Percentiles rank a stretch among this genome's conserved stretches.
phyloP scores from a whole-genome alignment of 2,329 filamentous ascomycete species.

The Zymoseptoria pseudotritici region DNA sequence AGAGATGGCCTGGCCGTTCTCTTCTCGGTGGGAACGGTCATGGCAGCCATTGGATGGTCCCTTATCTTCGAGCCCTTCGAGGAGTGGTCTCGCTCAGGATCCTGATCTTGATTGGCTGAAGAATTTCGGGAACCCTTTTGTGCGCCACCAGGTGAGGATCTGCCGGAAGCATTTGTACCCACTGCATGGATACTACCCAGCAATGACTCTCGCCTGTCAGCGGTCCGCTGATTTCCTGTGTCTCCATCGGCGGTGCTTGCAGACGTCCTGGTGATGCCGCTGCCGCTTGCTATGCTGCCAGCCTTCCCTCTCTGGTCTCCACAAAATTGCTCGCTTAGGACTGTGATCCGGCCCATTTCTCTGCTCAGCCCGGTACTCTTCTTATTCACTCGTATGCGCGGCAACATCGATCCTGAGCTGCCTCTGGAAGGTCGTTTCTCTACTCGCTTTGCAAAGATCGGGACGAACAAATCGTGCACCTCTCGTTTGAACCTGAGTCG shows the following conservation, averaged over 20 bases:
- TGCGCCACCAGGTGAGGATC: not conserved
- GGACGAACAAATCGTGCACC: constrained; percentile 41
- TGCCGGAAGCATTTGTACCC: not conserved
- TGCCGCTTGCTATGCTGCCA: not conserved
- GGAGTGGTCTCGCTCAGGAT: not conserved
- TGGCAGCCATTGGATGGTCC: not conserved
- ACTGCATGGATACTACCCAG: not conserved
- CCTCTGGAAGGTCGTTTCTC: not conserved
- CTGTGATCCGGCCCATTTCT: not conserved
- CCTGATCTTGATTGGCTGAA: not conserved
- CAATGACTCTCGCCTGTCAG: not conserved
- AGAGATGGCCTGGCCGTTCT: not conserved
- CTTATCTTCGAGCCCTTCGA: not conserved
- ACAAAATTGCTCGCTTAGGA: not conserved
- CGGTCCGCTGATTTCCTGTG: not conserved
- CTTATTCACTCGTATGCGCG: not conserved
- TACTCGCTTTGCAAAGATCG: constrained; percentile 25
- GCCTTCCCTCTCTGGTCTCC: not conserved
- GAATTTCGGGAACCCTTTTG: not conserved
- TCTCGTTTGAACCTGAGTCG: constrained; percentile 12
- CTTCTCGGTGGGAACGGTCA: not conserved
- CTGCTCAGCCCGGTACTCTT: not conserved
- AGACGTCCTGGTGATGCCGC: not conserved
- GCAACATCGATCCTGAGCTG: not conserved
- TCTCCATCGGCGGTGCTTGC: not conserved